Evolutionary conservation across 306 rosid species (phyloP).

Genomic region (Vigna angularis): DNA sequence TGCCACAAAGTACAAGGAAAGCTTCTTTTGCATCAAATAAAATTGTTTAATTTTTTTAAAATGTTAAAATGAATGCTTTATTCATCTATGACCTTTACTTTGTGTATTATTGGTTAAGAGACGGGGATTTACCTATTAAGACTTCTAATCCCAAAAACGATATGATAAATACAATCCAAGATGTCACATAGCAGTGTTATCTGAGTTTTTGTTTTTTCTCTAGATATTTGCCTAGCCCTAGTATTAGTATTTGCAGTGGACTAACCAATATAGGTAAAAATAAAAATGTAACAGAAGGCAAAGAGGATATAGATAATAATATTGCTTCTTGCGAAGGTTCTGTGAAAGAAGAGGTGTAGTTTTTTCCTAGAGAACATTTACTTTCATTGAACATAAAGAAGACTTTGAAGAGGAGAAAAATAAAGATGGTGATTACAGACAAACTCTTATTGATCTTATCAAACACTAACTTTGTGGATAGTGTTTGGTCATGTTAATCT

Average conservation of each 20-base stretch:
- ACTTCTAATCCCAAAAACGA: background rate
- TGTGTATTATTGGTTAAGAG: background rate
- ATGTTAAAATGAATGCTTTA: slow-evolving; percentile 4
- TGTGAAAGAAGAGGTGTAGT: background rate
- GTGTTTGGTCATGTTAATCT: background rate
- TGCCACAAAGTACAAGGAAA: background rate
- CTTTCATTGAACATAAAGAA: background rate
- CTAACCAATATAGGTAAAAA: background rate
- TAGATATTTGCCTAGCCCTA: background rate
- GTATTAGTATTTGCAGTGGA: background rate
- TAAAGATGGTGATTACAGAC: background rate
- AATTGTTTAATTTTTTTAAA: slow-evolving; percentile 8
- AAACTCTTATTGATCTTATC: slow-evolving; percentile 1
- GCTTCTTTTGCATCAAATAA: slow-evolving; percentile 8
- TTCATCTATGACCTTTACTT: background rate
- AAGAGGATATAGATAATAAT: background rate
- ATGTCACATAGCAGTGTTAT: background rate
- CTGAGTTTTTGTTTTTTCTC: background rate
- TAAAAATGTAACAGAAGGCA: background rate
- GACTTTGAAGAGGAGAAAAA: background rate
- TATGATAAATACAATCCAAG: background rate
- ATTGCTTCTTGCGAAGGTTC: slow-evolving; percentile 12
- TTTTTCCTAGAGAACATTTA: background rate
- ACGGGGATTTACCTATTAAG: background rate
- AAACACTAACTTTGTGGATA: background rate